A percentile compares a stretch with the other conserved stretches of the same genome.
Conservation (phyloP, 768 basidiomycete genomes). For the Tulasnella sp. region DNA sequence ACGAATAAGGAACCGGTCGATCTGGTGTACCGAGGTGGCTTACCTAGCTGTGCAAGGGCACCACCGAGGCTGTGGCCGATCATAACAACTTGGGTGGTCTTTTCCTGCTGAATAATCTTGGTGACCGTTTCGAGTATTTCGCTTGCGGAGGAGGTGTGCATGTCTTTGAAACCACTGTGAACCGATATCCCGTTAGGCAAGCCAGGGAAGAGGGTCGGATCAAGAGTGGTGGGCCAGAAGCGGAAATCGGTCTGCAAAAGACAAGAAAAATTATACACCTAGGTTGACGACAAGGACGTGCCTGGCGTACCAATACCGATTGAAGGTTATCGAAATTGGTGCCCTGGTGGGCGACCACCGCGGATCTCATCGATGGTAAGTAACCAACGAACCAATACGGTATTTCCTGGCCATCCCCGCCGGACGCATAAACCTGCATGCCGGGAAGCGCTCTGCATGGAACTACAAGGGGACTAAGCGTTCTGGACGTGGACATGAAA, state of each 20-base stretch:
- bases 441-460: background rate
- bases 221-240: background rate
- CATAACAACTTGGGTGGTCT: conserved; percentile 20
- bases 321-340: background rate
- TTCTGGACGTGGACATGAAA: no score
- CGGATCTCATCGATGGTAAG: background rate
- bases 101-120: conserved; percentile 25
- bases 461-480: no score
- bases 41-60: conserved; percentile 32
- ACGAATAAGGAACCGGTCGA: background rate
- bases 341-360: background rate
- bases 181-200: background rate
- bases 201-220: background rate
- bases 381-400: background rate
- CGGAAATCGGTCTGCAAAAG: background rate
- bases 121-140: conserved; percentile 22
- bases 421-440: background rate
- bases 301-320: background rate
- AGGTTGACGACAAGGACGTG: background rate
- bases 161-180: background rate
- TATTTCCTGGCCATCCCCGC: background rate
- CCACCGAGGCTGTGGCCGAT: conserved; percentile 38
- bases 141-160: conserved; percentile 18
- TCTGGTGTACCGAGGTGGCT: background rate
- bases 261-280: background rate